Evolutionary conservation across 2,329 filamentous ascomycete genomes (phyloP), one percentile per base, ranked within the genome.

Genomic region (Colletotrichum filicis): DNA sequence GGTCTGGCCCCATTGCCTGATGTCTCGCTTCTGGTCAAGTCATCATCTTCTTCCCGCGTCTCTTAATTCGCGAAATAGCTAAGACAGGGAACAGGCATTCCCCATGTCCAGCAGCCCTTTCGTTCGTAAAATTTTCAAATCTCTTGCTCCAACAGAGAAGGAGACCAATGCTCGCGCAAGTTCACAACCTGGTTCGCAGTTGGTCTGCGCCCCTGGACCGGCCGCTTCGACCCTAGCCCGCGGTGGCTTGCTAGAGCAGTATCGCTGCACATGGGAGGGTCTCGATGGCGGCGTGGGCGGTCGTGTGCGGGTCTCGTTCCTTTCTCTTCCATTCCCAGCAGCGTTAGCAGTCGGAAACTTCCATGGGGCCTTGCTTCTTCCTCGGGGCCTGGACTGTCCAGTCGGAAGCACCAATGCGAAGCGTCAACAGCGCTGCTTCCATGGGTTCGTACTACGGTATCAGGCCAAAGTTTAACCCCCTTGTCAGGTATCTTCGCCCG

Each of bases 61-160:
- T 24, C 52, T 42, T 56, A 57, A 62, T 70, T 64, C 66, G 42
- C 26, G 58, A 52, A 37, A 35, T 32, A 37, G 19, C 22, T 16
- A 16, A 24, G 28, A 63, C 59, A 26, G n/a, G 53, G 37, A 28
- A 68, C 72, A 74, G 56, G 68, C 64, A 73, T 74, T 62, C 59
- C 52, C 64, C 72, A 74, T 74, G 56, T 69, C 72, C 58, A 42
- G 53, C 69, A 68, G 53, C 61, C 46, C 65, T 56, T 37, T 30
- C 42, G 59, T 65, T 65, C 46, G 64, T 73, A 60, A 74, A 72
- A 65, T 73, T 64, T 68, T 73, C 69, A 61, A 68, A 64, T 73
- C 66, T 68, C 69, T 64, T 55, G 60, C 60, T 56, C 42, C 55
- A 49, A 55, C 60, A 32, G 16, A 53, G 46, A 46, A 49, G 66